phyloP scores from a whole-genome alignment of 139 green algal genomes.

The Gonium pectorale region DNA sequence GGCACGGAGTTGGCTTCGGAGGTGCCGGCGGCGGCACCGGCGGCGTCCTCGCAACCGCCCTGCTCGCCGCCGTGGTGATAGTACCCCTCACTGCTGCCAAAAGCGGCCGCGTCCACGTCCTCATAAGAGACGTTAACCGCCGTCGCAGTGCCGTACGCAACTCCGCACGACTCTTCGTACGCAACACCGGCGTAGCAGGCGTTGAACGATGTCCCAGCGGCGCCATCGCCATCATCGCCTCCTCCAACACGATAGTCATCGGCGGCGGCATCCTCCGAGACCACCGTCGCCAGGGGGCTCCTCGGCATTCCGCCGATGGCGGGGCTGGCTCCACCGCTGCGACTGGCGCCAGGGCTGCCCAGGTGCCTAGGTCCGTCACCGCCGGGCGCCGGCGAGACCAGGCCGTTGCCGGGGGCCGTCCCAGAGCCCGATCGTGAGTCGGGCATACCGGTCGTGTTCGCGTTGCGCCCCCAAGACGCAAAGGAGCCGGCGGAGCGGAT shows the following conservation, averaged over 20 bases:
- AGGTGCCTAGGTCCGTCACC: neutral
- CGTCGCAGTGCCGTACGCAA: neutral
- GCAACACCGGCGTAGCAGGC: too few species aligned
- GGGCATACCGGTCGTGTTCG: too few species aligned
- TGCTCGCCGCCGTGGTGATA: neutral
- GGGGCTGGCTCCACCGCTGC: conserved; percentile 2
- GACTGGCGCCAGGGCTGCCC: neutral
- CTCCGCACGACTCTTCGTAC: too few species aligned
- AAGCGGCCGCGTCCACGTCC: too few species aligned
- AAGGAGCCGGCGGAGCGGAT: neutral
- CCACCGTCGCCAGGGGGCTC: neutral
- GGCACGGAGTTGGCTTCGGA: neutral
- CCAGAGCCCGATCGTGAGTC: too few species aligned
- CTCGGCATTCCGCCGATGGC: neutral
- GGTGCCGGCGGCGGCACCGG: neutral
- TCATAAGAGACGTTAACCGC: too few species aligned
- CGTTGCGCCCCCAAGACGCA: neutral
- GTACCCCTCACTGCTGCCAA: neutral
- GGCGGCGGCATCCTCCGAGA: neutral
- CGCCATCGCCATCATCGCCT: too few species aligned
- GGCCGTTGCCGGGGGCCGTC: too few species aligned
- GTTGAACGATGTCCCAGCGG: too few species aligned
- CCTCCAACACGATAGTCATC: neutral
- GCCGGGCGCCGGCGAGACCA: neutral
- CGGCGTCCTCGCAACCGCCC: neutral